phyloP scores from a whole-genome alignment of 1,284 basidiomycete genomes.

The Vanrija humicola region DNA sequence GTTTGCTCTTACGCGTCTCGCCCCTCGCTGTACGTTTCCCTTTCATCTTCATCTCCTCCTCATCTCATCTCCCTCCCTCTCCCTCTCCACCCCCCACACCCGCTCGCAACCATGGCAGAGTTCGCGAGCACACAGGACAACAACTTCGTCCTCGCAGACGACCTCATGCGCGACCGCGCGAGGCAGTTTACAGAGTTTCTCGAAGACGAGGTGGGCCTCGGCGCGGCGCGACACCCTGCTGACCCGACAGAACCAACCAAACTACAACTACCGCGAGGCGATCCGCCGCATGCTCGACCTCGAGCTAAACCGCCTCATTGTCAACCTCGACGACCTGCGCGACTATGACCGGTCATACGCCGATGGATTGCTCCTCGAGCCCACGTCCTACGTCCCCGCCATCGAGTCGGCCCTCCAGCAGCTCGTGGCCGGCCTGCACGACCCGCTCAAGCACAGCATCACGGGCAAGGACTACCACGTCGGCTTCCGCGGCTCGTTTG shows the following conservation, averaged over 20 bases:
- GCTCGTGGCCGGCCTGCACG: slow-evolving; percentile 70
- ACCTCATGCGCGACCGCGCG: slow-evolving; percentile 67
- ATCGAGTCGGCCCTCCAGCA: slow-evolving; percentile 80
- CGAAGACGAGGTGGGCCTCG: slow-evolving; percentile 62
- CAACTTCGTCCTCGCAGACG: slow-evolving; percentile 55
- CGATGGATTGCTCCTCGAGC: slow-evolving; percentile 74
- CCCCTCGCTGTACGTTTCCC: not conserved
- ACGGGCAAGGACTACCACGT: slow-evolving; percentile 71
- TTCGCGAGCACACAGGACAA: slow-evolving; percentile 32
- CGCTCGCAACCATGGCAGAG: slow-evolving; percentile 31
- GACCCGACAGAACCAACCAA: slow-evolving; percentile 33
- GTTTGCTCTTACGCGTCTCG: not conserved
- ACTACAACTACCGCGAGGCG: slow-evolving; percentile 76
- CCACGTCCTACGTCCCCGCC: slow-evolving; percentile 84
- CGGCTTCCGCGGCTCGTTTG: slow-evolving; percentile 97
- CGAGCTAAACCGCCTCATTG: slow-evolving; percentile 81
- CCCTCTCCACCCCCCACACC: not conserved
- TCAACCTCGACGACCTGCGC: slow-evolving; percentile 95
- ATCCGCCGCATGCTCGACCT: slow-evolving; percentile 79
- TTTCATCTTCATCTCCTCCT: slow-evolving; percentile 1
- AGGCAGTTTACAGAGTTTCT: slow-evolving; percentile 85
- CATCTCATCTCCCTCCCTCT: too few species aligned
- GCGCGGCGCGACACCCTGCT: not conserved
- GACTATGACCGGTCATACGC: slow-evolving; percentile 79
- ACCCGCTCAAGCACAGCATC: slow-evolving; percentile 78